Evolutionary conservation across 176 grass and related monocot species (phyloP), one percentile per base, ranked within the genome.

Genomic region (Sorghum bicolor): DNA sequence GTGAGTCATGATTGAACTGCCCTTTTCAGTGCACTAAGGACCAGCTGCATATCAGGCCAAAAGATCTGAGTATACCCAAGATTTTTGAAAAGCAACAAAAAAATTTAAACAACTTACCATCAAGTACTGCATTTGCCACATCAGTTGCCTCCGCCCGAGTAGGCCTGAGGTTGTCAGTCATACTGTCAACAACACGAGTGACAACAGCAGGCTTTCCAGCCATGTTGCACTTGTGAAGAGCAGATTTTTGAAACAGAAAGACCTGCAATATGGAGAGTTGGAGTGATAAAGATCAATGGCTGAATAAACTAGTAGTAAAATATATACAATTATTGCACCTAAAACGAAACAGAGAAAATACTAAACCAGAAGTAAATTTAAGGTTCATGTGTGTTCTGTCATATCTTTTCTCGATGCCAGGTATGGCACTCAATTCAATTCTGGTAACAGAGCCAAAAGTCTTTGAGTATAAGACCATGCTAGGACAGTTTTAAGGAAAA

Each of bases 111-210:
- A 74, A 81, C 69, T 81, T 80, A 96, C 97, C 97, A 10, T 99
- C 93, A 90, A 99, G 97, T 48, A 99, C 94, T 30, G 97, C 97
- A 76, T 99, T 99, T 33, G 97, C 97, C 63, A 99, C 97, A 87
- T 99, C 97, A 43, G 97, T 99, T 86, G 97, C 97, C 66, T 99
- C 97, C 0, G 97, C 97, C 76, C 97, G 97, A 52, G 97, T 99
- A 57, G 97, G 97, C 86, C 97, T 91, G 30, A 99, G 89, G 84
- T 99, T 99, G 71, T 96, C 97, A 58, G 97, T 99, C 97, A 99
- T 99, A 85, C 97, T 99, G 89, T 99, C 97, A 70, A 99, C 97
- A 25, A 99, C 97, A 89, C 97, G 97, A 77, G 97, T 99, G 70
- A 99, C 76, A 76, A 99, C 97, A 87, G 93, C 97, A 37, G 97